Base-by-base conservation (phyloP, 208 protist species). In the Kentomonas sorsogonicus region DNA sequence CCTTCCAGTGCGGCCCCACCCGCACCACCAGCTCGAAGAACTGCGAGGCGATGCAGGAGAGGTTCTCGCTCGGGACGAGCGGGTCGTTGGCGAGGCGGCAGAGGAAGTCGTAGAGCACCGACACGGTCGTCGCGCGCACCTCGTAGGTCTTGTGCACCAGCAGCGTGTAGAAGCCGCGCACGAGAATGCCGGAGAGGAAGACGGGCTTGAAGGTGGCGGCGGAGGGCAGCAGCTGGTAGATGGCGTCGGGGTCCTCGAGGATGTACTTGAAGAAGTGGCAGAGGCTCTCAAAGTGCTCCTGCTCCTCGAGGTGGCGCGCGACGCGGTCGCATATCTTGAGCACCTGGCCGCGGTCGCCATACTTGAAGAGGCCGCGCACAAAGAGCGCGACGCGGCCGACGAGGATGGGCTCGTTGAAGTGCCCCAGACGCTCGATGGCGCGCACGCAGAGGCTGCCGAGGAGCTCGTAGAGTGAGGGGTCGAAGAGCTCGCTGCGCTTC, bases 311-410 rank as follows among this genome's bases (percentile, higher is more conserved):
- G 71, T 87, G 74, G n/a, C 68, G 27, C 3, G 75, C 66, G 22
- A 91, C 55, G 30, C 56, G 46, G 27, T 83, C 50, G 60, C 69
- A 72, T 25, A 94, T 67, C 20, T 53, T 53, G 10, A 94, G 66
- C 58, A 88, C 64, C 4, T 63, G 66, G 10, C 88, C 88, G 41
- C 88, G 78, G 66, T 95, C 88, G 52, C 79, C 77, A 56, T 71
- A 85, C 41, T 79, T 77, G 50, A 71, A 67, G 25, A 92, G 61
- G 40, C 82, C 77, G 27, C 84, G 73, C 27, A 89, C 63, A 58
- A 95, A 92, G 13, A 92, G 45, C 1, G 88, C 84, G 18, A 89
- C 69, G 36, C 81, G 78, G 26, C 62, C 65, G 31, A 92, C 85
- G 5, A 79, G 48, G n/a, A 65, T 53, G 38, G 66, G 72, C 44